Conservation (phyloP, 2,329 filamentous ascomycete species). For the Aspergillus latus region DNA sequence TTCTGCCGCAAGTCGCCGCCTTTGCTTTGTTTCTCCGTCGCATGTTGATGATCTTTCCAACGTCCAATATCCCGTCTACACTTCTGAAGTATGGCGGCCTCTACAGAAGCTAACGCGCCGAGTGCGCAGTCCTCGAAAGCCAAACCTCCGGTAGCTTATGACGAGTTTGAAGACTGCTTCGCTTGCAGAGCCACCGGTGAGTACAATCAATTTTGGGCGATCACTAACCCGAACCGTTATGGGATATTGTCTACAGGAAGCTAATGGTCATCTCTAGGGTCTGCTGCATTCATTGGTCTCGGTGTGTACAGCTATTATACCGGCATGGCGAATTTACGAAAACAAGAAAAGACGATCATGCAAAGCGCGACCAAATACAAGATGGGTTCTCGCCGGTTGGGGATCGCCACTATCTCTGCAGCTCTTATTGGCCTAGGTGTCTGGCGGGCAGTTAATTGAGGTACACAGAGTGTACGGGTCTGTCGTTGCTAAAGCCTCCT, state of each 20-base stretch:
- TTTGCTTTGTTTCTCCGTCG: slow-evolving; percentile 13
- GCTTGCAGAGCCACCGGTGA: slow-evolving; percentile 71
- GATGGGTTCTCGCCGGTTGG: slow-evolving; percentile 67
- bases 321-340: slow-evolving; percentile 69
- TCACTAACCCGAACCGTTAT: background rate
- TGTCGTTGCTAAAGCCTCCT: background rate
- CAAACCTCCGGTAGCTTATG: slow-evolving; percentile 53
- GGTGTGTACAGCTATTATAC: slow-evolving; percentile 76
- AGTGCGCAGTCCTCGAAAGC: slow-evolving; percentile 59
- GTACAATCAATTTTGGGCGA: slow-evolving; percentile 26
- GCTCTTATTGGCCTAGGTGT: slow-evolving; percentile 68
- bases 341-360: slow-evolving; percentile 62
- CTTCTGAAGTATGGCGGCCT: slow-evolving; percentile 39
- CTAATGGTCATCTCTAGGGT: slow-evolving; percentile 52
- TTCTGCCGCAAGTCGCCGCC: slow-evolving; percentile 39
- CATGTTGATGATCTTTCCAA: background rate
- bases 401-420: slow-evolving; percentile 67
- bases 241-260: background rate
- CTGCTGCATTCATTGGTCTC: slow-evolving; percentile 71
- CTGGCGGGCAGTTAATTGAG: slow-evolving; percentile 63
- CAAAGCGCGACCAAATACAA: slow-evolving; percentile 70
- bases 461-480: slow-evolving; percentile 2
- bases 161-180: slow-evolving; percentile 61
- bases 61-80: background rate
- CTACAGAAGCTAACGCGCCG: slow-evolving; percentile 35